Conservation (phyloP, 495 filamentous ascomycete genomes). For the Trichocladium uniseriatum region DNA sequence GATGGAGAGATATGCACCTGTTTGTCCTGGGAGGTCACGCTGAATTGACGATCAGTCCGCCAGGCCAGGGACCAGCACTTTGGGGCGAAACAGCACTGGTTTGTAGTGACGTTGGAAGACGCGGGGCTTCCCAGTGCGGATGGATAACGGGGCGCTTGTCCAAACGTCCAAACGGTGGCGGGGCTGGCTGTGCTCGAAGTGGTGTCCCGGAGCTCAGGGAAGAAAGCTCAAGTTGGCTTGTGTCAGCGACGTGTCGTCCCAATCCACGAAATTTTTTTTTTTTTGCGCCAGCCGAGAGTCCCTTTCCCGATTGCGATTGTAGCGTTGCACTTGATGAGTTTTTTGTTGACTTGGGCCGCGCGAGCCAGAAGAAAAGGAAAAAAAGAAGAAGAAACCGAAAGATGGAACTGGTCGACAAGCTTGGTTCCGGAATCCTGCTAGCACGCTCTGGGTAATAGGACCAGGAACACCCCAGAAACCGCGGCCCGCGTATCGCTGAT, state of each 20-base stretch:
- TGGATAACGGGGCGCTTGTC: too few species aligned
- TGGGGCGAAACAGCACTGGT: background rate
- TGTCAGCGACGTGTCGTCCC: too few species aligned
- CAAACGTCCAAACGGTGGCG: too few species aligned
- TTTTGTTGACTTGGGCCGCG: background rate
- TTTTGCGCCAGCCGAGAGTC: too few species aligned
- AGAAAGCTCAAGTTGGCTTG: too few species aligned
- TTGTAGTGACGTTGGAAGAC: too few species aligned
- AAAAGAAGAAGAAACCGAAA: background rate
- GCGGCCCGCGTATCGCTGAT: conserved; percentile 1
- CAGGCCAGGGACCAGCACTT: background rate
- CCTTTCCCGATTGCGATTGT: too few species aligned
- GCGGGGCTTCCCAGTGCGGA: too few species aligned
- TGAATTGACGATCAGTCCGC: conserved; percentile 2
- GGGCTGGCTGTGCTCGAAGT: too few species aligned
- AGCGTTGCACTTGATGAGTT: background rate
- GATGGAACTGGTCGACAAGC: background rate
- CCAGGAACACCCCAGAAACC: background rate
- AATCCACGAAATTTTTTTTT: too few species aligned
- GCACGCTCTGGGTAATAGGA: background rate
- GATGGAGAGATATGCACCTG: conserved; percentile 1
- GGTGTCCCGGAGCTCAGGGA: too few species aligned
- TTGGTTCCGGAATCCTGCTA: conserved; percentile 8
- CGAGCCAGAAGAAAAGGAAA: background rate
- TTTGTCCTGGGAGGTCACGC: conserved; percentile 1